These are phyloP conservation scores for Polychaeton citri DNA, from an alignment of 2,329 filamentous ascomycete genomes.

Conservation along the genomic window DNA sequence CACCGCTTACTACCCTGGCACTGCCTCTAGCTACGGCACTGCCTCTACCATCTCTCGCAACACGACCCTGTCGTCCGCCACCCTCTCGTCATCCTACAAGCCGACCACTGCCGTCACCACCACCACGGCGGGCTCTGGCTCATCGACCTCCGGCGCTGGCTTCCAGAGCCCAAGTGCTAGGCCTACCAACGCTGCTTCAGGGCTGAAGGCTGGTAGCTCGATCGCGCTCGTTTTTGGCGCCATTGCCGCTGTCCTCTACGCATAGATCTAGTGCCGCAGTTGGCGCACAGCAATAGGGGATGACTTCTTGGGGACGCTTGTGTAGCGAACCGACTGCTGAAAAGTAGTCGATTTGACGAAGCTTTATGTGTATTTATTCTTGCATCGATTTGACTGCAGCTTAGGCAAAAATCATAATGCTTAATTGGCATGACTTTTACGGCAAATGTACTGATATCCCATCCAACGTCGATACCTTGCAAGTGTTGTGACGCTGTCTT, in stretches of 20 bases:
- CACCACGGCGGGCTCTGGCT: conserved; percentile 17
- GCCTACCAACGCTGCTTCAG: conserved; percentile 10
- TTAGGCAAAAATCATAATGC: no score
- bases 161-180: conserved; percentile 5
- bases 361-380: no score
- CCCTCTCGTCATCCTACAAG: conserved; percentile 3
- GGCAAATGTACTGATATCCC: no score
- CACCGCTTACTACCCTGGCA: conserved; percentile 6
- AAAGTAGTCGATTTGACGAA: no score
- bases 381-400: no score
- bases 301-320: no score
- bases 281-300: no score
- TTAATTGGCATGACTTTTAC: no score
- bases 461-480: no score
- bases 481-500: no score
- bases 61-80: conserved; percentile 15
- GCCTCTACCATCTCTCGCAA: conserved; percentile 15
- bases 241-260: conserved; percentile 27
- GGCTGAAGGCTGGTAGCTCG: conserved; percentile 19
- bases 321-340: no score
- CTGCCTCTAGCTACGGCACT: conserved; percentile 5
- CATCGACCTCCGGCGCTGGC: conserved; percentile 6
- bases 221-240: conserved; percentile 27
- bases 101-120: conserved; percentile 7
- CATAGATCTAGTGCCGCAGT: no score